phyloP scores from a whole-genome alignment of 2,329 filamentous ascomycete species.

The Aureobasidium pullulans region DNA sequence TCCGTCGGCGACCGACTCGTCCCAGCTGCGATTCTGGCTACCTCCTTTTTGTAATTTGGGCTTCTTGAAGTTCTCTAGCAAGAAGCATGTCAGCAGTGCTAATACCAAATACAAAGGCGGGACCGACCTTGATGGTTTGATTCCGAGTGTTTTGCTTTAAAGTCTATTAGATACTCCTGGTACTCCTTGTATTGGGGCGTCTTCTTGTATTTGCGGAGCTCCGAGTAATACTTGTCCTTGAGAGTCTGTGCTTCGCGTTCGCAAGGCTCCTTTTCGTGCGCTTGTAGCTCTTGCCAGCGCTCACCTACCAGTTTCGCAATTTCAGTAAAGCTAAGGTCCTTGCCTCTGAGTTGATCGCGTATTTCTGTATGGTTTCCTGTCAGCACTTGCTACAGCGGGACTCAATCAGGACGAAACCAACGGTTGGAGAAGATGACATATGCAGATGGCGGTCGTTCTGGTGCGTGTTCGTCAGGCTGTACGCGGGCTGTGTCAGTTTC shows the following conservation, averaged over 20 bases:
- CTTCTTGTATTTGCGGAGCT: conserved; percentile 70
- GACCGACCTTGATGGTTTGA: background rate
- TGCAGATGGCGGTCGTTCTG: conserved; percentile 71
- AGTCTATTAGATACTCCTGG: conserved; percentile 64
- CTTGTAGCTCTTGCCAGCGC: conserved; percentile 66
- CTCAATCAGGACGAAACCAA: conserved; percentile 36
- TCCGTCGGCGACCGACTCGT: background rate
- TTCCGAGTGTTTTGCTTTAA: conserved; percentile 61
- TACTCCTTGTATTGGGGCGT: conserved; percentile 63
- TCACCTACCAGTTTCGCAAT: conserved; percentile 78
- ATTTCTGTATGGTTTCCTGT: conserved; percentile 47
- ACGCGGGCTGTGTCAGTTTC: conserved; percentile 15
- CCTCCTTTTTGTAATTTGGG: background rate
- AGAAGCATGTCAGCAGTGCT: too few species aligned
- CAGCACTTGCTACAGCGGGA: background rate
- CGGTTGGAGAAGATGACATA: conserved; percentile 84
- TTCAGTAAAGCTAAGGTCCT: conserved; percentile 72
- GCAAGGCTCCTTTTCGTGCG: conserved; percentile 61
- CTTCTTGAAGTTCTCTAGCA: background rate
- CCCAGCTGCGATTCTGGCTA: background rate
- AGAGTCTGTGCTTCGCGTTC: conserved; percentile 64
- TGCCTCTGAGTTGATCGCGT: conserved; percentile 68
- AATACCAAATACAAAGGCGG: background rate
- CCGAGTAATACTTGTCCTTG: conserved; percentile 70
- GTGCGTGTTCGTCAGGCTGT: conserved; percentile 70